Base-by-base conservation (phyloP, 1,139 yeast genomes). In the Blastobotrys petasosporus region DNA sequence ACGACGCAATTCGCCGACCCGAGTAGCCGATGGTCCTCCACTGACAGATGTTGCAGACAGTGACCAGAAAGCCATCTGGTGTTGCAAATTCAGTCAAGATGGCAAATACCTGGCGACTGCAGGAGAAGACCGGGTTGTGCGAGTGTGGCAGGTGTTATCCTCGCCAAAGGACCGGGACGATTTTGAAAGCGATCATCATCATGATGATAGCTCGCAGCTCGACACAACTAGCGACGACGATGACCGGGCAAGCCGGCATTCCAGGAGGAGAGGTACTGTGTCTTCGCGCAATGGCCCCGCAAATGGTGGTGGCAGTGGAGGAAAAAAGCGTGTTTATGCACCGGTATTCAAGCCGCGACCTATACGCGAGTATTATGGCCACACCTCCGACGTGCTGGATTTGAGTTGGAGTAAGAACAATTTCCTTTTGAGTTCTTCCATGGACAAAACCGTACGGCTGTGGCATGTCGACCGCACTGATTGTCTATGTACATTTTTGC, bases 341-440 rank as follows among this genome's bases (percentile, higher is more conserved):
- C 94, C 96, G 0, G 86, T 90, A 1, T 88, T 90, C 62, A 83
- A 81, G 55, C 77, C 79, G n/a, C 64, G 63, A 25, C 96, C 97
- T 0, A 62, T 74, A 11, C 70, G 77, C 29, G 74, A 75, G 15
- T 83, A 79, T 51, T 66, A 62, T 40, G 94, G 87, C 23, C 97
- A 90, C 63, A 66, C 76, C 0, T 76, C 77, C 41, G 84, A 86
- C 51, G 74, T 90, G 23, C 65, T 87, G 32, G 79, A 85, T 9
- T 61, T 90, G 37, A 86, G 86, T 57, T 90, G 97, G 97, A 83
- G 94, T 47, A 84, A 83, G 55, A 88, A 88, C 65, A 83, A 82
- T 59, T 90, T 90, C 54, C 63, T 90, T 30, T 62, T 88, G 1
- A 75, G 94, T 0, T 83, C 94, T 2, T 83, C 95, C 6, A 85